Percentiles rank a stretch among this genome's conserved stretches.
phyloP scores from a whole-genome alignment of 768 basidiomycete genomes.

The Auriscalpium microsporum region DNA sequence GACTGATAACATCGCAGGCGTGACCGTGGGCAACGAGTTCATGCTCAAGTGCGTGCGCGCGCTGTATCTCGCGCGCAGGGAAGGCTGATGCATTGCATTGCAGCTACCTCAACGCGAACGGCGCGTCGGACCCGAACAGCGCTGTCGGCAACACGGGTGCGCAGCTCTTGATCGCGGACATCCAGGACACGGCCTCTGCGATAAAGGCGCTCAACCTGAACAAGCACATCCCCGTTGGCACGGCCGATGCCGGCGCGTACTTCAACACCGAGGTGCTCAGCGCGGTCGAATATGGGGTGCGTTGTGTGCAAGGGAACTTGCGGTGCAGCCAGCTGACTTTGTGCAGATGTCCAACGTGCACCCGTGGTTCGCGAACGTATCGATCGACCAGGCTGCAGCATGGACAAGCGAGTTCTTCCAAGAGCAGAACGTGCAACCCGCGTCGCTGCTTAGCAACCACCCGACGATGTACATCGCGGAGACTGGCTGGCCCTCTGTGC shows the following conservation, averaged over 20 bases:
- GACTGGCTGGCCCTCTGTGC: constrained; percentile 79
- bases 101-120: constrained; percentile 52
- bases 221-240: constrained; percentile 65
- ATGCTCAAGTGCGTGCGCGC: constrained; percentile 55
- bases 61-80: background rate
- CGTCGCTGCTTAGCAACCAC: constrained; percentile 51
- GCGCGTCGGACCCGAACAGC: constrained; percentile 45
- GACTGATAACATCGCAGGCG: constrained; percentile 59
- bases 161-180: constrained; percentile 51
- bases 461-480: constrained; percentile 90
- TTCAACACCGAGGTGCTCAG: constrained; percentile 65
- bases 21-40: constrained; percentile 91
- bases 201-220: constrained; percentile 44
- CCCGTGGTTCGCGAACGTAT: constrained; percentile 86
- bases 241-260: constrained; percentile 78
- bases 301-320: constrained; percentile 16
- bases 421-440: constrained; percentile 49
- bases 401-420: constrained; percentile 85
- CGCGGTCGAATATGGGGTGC: constrained; percentile 61
- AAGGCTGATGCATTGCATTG: background rate
- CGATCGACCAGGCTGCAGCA: constrained; percentile 53
- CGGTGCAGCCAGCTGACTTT: background rate
- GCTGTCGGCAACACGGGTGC: constrained; percentile 55
- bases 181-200: constrained; percentile 57
- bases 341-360: constrained; percentile 81